Evolutionary conservation across 2,329 filamentous ascomycete species (phyloP).

Genomic region (Chaetomium olivaceum): DNA sequence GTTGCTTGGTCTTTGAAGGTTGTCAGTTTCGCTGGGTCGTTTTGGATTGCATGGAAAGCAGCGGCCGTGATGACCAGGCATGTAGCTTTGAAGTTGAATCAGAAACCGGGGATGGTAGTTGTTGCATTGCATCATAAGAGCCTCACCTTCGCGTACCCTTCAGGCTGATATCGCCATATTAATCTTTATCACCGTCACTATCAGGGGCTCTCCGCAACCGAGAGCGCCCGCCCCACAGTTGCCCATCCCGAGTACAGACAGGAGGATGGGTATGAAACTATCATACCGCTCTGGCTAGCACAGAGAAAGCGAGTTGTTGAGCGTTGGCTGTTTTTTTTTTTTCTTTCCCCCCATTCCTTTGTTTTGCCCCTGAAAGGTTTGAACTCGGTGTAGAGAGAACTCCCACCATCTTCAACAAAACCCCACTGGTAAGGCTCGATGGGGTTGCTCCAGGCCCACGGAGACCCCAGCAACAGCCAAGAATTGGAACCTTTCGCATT

Average conservation of each 20-base stretch:
- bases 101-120: neutral
- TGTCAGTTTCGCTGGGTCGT: neutral
- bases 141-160: neutral
- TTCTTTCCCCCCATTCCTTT: no score
- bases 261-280: no score
- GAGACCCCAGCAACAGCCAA: neutral
- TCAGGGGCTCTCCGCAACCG: neutral
- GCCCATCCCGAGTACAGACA: no score
- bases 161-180: constrained; percentile 1
- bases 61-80: neutral
- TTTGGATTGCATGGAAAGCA: neutral
- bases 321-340: no score
- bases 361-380: no score
- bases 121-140: neutral
- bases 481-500: neutral
- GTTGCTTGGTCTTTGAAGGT: neutral
- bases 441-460: neutral
- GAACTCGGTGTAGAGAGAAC: no score
- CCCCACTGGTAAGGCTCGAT: neutral
- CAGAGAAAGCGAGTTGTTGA: no score
- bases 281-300: no score
- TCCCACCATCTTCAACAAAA: neutral
- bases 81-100: neutral
- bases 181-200: neutral
- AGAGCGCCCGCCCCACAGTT: neutral